Evolutionary conservation across 2,329 filamentous ascomycete species (phyloP), one percentile per base, ranked within the genome.

Genomic region (Zymoseptoria tritici): DNA sequence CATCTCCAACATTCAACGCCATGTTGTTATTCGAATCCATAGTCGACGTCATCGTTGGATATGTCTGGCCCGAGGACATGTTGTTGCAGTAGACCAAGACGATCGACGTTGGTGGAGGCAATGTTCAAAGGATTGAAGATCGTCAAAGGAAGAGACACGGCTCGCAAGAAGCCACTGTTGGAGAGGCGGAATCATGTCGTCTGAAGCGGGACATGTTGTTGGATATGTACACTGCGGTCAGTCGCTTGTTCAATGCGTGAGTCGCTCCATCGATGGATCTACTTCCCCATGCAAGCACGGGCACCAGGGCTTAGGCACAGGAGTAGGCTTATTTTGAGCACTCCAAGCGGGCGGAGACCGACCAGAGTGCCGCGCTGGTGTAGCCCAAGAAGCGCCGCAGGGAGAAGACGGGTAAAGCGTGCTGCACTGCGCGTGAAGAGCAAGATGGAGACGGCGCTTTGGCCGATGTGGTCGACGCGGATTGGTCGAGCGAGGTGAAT

Each of bases 31-130:
- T 42, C 36, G 11, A 66, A 58, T 70, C 66, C 57, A 71, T 64
- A 42, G 64, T 63, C 46, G 65, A 65, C 26, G 68, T 54, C 59
- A 70, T 52, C 49, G 65, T 61, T 49, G 68, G 63, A 56, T 62
- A 70, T 24, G 64, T 58, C 63, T 70, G 68, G 59, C 67, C 63
- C 11, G 69, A 69, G 59, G 67, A 67, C 70, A 72, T 71, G 58
- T 55, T 63, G 50, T 54, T 13, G 49, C 21, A 59, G 56, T 60
- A 2, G 36, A 42, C 36, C 31, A 57, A 54, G 59, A 61, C 63
- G 50, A 58, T 55, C 57, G 51, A 49, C 56, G 60, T 46, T 60
- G 66, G 63, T 67, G 67, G 65, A 66, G 60, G 65, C 62, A 61
- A 67, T 31, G 55, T 31, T 57, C 51, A 58, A 60, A 64, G 64